Percentiles rank a stretch among this genome's conserved stretches.
phyloP scores from a whole-genome alignment of 192 early-diverging fungal genomes.

The Cladochytrium replicatum region DNA sequence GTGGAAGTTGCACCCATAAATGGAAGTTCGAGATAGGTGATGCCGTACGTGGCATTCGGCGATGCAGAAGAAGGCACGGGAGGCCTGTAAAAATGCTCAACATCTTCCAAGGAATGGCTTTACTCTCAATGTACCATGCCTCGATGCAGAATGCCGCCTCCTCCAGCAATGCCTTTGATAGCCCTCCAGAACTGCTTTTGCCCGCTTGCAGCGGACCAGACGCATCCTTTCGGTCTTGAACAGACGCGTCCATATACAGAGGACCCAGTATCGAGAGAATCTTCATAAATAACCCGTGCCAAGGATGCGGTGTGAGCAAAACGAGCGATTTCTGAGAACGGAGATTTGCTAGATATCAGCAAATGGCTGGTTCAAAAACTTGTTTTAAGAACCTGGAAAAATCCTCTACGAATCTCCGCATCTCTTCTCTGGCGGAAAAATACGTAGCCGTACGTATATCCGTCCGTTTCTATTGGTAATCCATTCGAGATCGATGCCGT shows the following conservation, averaged over 20 bases:
- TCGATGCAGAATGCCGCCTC: slow-evolving; percentile 68
- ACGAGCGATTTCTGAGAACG: slow-evolving; percentile 67
- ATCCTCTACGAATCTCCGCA: slow-evolving; percentile 72
- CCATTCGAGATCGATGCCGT: slow-evolving; percentile 1
- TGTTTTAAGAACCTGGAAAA: slow-evolving; percentile 83
- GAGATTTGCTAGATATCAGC: too few relatives aligned
- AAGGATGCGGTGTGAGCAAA: slow-evolving; percentile 78
- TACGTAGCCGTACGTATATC: slow-evolving; percentile 74
- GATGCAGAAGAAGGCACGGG: slow-evolving; percentile 24
- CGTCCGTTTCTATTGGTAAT: slow-evolving; percentile 37
- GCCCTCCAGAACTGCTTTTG: slow-evolving; percentile 1
- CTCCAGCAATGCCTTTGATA: slow-evolving; percentile 54
- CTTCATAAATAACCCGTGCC: slow-evolving; percentile 73
- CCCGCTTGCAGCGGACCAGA: neutral
- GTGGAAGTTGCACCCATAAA: slow-evolving; percentile 14
- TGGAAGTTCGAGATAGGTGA: slow-evolving; percentile 18
- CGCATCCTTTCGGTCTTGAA: slow-evolving; percentile 21
- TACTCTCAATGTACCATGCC: slow-evolving; percentile 44
- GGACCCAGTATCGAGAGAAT: slow-evolving; percentile 67
- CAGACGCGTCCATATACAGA: slow-evolving; percentile 63
- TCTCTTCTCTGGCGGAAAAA: slow-evolving; percentile 92
- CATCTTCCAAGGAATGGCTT: neutral
- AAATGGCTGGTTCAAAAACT: too few relatives aligned
- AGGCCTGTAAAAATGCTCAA: slow-evolving; percentile 19
- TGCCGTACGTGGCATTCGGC: slow-evolving; percentile 20